phyloP scores from a whole-genome alignment of 2,329 filamentous ascomycete genomes.

The Thyridium curvatum region DNA sequence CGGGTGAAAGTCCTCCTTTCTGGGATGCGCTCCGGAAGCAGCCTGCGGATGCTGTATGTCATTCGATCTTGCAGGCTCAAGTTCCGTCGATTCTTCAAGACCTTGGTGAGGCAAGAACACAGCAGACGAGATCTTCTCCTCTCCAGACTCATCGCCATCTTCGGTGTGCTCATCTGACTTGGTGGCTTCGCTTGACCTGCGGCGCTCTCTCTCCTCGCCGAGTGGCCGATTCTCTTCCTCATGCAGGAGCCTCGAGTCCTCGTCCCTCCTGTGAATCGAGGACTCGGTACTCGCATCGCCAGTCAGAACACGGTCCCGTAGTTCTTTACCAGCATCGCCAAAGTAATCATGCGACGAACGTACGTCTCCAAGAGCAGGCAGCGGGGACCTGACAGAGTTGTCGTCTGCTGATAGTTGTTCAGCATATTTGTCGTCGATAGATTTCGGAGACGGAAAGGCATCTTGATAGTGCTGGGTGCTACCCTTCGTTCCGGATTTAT shows the following conservation, averaged over 20 bases:
- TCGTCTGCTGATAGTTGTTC: conserved; percentile 1
- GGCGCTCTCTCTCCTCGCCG: conserved; percentile 11
- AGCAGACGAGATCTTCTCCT: conserved; percentile 83
- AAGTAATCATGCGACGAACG: conserved; percentile 1
- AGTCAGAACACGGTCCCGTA: no score
- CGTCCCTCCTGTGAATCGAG: not conserved
- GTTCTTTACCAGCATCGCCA: not conserved
- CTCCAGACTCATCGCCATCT: conserved; percentile 59
- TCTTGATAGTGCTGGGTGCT: no score
- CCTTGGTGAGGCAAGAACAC: conserved; percentile 74
- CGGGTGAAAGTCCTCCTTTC: not conserved
- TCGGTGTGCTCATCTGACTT: conserved; percentile 32
- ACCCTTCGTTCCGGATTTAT: no score
- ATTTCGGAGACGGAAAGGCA: no score
- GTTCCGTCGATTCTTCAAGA: conserved; percentile 21
- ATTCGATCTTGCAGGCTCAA: not conserved
- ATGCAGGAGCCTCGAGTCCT: conserved; percentile 2
- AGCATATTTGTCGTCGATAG: no score
- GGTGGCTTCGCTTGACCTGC: conserved; percentile 31
- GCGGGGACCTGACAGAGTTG: no score
- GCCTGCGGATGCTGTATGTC: not conserved
- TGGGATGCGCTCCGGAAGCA: not conserved
- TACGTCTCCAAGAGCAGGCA: not conserved
- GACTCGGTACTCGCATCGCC: no score
- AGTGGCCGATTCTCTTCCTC: conserved; percentile 1